phyloP scores from a whole-genome alignment of 2,329 filamentous ascomycete species.

The Zalaria obscura region DNA sequence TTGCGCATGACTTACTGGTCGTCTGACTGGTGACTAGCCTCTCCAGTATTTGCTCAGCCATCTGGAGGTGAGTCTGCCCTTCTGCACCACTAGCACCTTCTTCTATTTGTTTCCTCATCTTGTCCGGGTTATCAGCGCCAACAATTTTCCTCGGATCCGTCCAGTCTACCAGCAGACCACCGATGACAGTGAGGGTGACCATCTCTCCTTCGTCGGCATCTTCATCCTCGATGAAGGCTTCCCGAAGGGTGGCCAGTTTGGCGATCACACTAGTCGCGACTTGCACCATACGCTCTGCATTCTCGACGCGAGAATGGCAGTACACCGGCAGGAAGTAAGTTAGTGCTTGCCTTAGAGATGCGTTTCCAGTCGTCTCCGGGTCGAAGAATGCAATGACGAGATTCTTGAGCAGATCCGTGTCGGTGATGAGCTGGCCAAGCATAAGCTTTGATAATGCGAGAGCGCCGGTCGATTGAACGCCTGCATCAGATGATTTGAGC shows the following conservation, averaged over 20 bases:
- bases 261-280: constrained; percentile 64
- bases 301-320: constrained; percentile 70
- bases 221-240: constrained; percentile 35
- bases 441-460: constrained; percentile 76
- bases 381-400: constrained; percentile 80
- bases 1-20: constrained; percentile 40
- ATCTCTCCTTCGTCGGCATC: constrained; percentile 64
- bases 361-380: constrained; percentile 64
- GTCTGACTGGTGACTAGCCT: constrained; percentile 49
- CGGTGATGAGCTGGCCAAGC: constrained; percentile 62
- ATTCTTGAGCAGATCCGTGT: constrained; percentile 62
- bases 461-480: constrained; percentile 69
- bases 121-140: constrained; percentile 40
- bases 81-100: constrained; percentile 47
- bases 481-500: constrained; percentile 55
- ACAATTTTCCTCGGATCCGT: constrained; percentile 74
- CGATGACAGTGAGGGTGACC: constrained; percentile 59
- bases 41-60: constrained; percentile 66
- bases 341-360: constrained; percentile 70
- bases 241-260: constrained; percentile 37
- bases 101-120: constrained; percentile 31
- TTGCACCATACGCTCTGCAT: constrained; percentile 66
- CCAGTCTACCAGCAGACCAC: constrained; percentile 81
- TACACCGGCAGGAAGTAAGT: constrained; percentile 94
- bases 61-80: constrained; percentile 46